Base-by-base conservation (phyloP, 202 grass and related monocot genomes). In the Alloteropsis angusta region DNA sequence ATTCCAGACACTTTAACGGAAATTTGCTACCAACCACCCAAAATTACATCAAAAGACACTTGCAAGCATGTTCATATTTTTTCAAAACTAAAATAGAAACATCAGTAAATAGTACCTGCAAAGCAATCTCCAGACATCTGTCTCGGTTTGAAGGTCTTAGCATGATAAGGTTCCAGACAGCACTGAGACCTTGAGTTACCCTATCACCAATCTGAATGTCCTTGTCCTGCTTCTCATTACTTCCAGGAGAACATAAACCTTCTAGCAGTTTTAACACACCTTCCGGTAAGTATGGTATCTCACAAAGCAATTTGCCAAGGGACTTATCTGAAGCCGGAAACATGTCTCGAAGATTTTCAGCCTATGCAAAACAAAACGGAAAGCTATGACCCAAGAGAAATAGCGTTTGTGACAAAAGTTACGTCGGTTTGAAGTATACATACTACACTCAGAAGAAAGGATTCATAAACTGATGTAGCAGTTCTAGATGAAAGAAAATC, bases 401-500 rank as follows among this genome's bases (percentile, higher is more conserved):
- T 78, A 74, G 10, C 44, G 57, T 44, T 37, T 11, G 55, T 41
- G 58, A 67, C 53, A 75, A 74, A 76, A 83, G 14, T 39, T 70
- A 44, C 21, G 48, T 45, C 53, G 43, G 45, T 43, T 85, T 60
- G 45, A 85, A 74, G 34, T 71, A 69, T 35, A 87, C 88, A 59
- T 84, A 97, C 94, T 71, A 97, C 71, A 79, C 78, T 82, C 35
- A 97, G 77, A 70, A 97, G 87, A 90, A 97, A 97, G 38, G 89
- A 89, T 77, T 97, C 94, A 43, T 97, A 97, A 88, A 94, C 86
- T 90, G 94, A 97, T 81, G 89, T 90, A 72, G 94, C 94, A 65
- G 94, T 97, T 88, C 91, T 97, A 72, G 94, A 97, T 62, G 90
- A 90, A 92, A 97, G 83, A 55, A 97, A 97, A 79, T 97, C 91